phyloP scores from a whole-genome alignment of 2,329 filamentous ascomycete genomes.

The Bimuria novae-zelandiae region DNA sequence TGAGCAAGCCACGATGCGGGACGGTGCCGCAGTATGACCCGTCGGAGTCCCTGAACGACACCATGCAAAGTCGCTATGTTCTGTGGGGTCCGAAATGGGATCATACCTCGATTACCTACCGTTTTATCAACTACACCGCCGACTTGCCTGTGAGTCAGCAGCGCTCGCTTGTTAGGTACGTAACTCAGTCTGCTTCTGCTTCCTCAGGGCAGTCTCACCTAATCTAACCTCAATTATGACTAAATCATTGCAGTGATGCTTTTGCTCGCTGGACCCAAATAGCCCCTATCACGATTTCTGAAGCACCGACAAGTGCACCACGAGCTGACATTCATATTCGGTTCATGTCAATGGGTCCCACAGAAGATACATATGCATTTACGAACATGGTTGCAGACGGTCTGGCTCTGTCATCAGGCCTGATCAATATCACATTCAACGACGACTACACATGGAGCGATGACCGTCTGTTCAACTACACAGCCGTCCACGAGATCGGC shows the following conservation, averaged over 20 bases:
- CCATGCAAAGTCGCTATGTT: slow-evolving; percentile 27
- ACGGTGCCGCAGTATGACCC: slow-evolving; percentile 30
- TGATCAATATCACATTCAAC: slow-evolving; percentile 38
- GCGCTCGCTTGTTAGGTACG: slow-evolving; percentile 28
- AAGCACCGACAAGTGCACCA: slow-evolving; percentile 16
- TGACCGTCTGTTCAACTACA: slow-evolving; percentile 33
- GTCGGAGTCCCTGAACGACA: slow-evolving; percentile 20
- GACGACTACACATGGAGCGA: slow-evolving; percentile 35
- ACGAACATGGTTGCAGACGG: slow-evolving; percentile 34
- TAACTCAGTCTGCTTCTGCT: too few species aligned
- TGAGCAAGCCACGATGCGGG: slow-evolving; percentile 32
- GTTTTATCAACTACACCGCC: slow-evolving; percentile 30
- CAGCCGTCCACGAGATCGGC: slow-evolving; percentile 35
- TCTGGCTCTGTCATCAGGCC: slow-evolving; percentile 22
- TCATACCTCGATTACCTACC: slow-evolving; percentile 31
- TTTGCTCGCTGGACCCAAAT: slow-evolving; percentile 32
- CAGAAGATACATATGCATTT: slow-evolving; percentile 28
- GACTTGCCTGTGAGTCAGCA: slow-evolving; percentile 26
- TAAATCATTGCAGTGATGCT: slow-evolving; percentile 17
- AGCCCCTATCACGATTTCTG: slow-evolving; percentile 25
- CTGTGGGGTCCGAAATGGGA: slow-evolving; percentile 38
- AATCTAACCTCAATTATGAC: neutral
- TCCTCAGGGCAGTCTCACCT: too few species aligned
- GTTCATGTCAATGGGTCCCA: slow-evolving; percentile 26
- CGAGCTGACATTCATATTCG: slow-evolving; percentile 31